phyloP scores from a whole-genome alignment of 306 rosid genomes.

The Cyamopsis tetragonoloba region DNA sequence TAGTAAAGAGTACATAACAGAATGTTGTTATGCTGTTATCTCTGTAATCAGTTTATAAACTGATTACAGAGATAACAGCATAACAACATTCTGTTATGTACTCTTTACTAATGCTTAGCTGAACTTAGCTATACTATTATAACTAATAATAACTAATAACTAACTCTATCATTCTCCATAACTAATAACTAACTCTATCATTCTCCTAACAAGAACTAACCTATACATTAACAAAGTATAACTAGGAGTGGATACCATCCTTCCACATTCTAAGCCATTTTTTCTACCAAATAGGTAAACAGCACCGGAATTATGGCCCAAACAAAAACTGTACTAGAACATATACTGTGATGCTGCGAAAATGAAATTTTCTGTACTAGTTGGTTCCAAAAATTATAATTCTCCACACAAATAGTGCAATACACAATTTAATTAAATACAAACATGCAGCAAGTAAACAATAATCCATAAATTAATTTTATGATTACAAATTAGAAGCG shows the following conservation, averaged over 20 bases:
- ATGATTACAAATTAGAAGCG: neutral
- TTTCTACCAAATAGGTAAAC: neutral
- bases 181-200: too few species aligned
- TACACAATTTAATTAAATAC: neutral
- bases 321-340: neutral
- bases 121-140: too few species aligned
- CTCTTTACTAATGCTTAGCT: too few species aligned
- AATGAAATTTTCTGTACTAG: neutral
- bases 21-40: too few species aligned
- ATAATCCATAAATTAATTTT: neutral
- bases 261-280: neutral
- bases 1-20: too few species aligned
- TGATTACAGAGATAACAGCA: too few species aligned
- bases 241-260: neutral
- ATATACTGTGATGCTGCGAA: neutral
- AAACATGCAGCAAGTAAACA: neutral
- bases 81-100: too few species aligned
- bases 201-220: too few species aligned
- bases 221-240: too few species aligned
- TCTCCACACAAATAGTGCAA: neutral
- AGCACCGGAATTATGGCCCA: neutral
- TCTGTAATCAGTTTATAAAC: too few species aligned
- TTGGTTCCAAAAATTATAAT: neutral
- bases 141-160: too few species aligned
- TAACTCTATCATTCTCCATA: too few species aligned